Conservation (phyloP, 2,329 filamentous ascomycete genomes). For the Didymosphaeria variabile region DNA sequence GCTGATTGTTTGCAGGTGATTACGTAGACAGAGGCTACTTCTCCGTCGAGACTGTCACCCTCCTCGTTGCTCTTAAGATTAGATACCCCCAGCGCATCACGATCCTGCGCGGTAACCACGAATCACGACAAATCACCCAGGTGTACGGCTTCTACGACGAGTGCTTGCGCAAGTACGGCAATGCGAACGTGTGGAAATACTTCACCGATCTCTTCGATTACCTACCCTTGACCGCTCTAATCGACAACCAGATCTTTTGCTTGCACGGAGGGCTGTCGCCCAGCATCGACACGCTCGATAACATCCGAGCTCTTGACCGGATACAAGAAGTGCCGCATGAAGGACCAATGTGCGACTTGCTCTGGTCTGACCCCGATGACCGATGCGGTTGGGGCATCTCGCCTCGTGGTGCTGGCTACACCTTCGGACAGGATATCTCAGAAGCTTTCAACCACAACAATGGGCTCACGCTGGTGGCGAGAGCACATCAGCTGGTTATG, state of each 20-base stretch:
- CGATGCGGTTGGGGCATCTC: slow-evolving; percentile 96
- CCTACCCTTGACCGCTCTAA: slow-evolving; percentile 75
- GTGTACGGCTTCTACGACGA: slow-evolving; percentile 99
- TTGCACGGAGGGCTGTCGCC: slow-evolving; percentile 77
- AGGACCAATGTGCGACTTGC: slow-evolving; percentile 78
- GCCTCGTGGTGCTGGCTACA: slow-evolving; percentile 92
- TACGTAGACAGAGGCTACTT: slow-evolving; percentile 99
- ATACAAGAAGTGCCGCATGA: slow-evolving; percentile 79
- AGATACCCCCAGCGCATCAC: slow-evolving; percentile 98
- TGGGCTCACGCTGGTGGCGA: slow-evolving; percentile 90
- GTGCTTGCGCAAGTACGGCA: slow-evolving; percentile 92
- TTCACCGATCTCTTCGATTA: slow-evolving; percentile 83
- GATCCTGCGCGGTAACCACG: slow-evolving; percentile 92
- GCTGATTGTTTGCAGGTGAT: slow-evolving; percentile 68
- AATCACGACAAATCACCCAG: slow-evolving; percentile 95
- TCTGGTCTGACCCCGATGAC: slow-evolving; percentile 93
- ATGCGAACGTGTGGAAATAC: slow-evolving; percentile 80
- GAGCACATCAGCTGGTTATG: slow-evolving; percentile 98
- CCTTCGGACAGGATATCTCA: slow-evolving; percentile 95
- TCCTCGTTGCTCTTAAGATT: slow-evolving; percentile 95
- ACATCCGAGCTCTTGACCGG: slow-evolving; percentile 63
- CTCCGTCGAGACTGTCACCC: slow-evolving; percentile 94
- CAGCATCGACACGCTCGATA: slow-evolving; percentile 77
- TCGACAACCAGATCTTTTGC: slow-evolving; percentile 77
- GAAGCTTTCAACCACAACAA: slow-evolving; percentile 99